phyloP scores from a whole-genome alignment of 2,329 filamentous ascomycete species.

The Alternaria sp. region DNA sequence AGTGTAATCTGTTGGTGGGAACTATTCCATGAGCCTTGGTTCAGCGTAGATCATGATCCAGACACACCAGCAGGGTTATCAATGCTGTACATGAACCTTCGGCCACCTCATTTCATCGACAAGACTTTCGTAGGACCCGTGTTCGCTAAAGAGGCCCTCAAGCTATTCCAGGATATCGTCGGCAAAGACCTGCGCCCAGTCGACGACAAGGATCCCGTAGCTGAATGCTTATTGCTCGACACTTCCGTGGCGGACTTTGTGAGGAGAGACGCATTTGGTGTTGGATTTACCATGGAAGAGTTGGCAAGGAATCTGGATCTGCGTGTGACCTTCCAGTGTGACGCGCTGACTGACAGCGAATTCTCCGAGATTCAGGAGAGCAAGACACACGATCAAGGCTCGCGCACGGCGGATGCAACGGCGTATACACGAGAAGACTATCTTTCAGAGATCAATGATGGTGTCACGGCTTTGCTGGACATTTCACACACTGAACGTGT shows the following conservation, averaged over 20 bases:
- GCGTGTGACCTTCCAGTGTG: constrained; percentile 6
- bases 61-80: neutral
- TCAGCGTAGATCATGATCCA: neutral
- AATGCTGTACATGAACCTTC: neutral
- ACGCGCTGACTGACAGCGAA: neutral
- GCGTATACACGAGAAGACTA: neutral
- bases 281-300: constrained; percentile 7
- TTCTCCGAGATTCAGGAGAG: neutral
- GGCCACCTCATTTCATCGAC: constrained; percentile 13
- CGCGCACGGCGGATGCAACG: neutral
- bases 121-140: constrained; percentile 1
- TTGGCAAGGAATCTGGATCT: constrained; percentile 10
- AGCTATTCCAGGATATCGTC: neutral
- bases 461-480: neutral
- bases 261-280: constrained; percentile 9
- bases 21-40: constrained; percentile 7
- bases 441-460: neutral
- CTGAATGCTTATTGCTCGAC: constrained; percentile 1
- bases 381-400: neutral
- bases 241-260: constrained; percentile 5
- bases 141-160: constrained; percentile 5
- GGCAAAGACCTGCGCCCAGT: constrained; percentile 9
- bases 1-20: constrained; percentile 11
- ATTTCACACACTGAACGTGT: constrained; percentile 2
- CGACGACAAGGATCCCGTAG: neutral